phyloP scores from a whole-genome alignment of 1,139 yeast species.

The Suhomyces maxii region DNA sequence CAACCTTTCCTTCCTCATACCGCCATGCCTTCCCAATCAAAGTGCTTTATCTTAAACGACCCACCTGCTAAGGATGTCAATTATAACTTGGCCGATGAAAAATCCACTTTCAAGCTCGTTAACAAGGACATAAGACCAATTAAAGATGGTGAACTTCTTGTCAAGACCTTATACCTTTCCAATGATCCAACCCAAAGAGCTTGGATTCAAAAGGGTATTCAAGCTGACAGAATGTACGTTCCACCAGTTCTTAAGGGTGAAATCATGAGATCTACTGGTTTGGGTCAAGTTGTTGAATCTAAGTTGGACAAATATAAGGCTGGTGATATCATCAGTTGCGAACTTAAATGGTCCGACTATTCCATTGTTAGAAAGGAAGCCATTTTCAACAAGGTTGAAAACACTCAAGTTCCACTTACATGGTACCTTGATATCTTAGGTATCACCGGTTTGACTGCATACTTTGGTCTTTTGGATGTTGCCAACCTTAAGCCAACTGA shows the following conservation, averaged over 20 bases:
- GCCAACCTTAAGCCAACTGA: slow-evolving; percentile 27
- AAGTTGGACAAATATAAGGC: slow-evolving; percentile 5
- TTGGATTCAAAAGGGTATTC: slow-evolving; percentile 51
- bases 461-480: slow-evolving; percentile 28
- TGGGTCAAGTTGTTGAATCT: slow-evolving; percentile 15
- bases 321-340: slow-evolving; percentile 14
- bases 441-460: slow-evolving; percentile 33
- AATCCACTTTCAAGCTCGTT: slow-evolving; percentile 36
- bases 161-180: slow-evolving; percentile 52
- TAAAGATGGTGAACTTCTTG: slow-evolving; percentile 45
- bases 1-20: no score
- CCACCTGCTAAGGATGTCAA: slow-evolving; percentile 18
- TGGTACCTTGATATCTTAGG: slow-evolving; percentile 47
- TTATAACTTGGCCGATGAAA: slow-evolving; percentile 6
- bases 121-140: slow-evolving; percentile 22
- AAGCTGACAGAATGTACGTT: slow-evolving; percentile 45
- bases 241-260: slow-evolving; percentile 50
- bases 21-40: slow-evolving; percentile 9
- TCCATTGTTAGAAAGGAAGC: slow-evolving; percentile 6
- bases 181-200: slow-evolving; percentile 69
- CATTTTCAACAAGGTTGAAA: slow-evolving; percentile 12
- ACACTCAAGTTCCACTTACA: slow-evolving; percentile 18
- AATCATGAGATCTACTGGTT: slow-evolving; percentile 50
- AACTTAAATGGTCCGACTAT: slow-evolving; percentile 17
- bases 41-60: slow-evolving; percentile 18